phyloP scores from a whole-genome alignment of 1,284 basidiomycete genomes.

The Volvariella volvacea region DNA sequence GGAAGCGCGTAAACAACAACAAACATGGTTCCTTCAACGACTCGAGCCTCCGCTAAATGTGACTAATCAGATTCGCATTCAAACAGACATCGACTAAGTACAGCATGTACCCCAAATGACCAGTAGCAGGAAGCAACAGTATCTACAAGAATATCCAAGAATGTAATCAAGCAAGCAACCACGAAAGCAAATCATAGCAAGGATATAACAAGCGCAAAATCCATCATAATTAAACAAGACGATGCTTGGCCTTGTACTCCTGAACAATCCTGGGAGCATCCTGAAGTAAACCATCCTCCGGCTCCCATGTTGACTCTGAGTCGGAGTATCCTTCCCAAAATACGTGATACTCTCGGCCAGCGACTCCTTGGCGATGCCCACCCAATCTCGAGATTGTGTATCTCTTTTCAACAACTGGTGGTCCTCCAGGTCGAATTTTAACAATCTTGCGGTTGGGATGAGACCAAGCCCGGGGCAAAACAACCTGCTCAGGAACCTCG shows the following conservation, averaged over 20 bases:
- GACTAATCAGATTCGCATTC: too few relatives aligned
- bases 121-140: too few relatives aligned
- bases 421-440: conserved; percentile 30
- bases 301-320: conserved; percentile 60
- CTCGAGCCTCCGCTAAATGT: neutral
- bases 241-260: conserved; percentile 21
- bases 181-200: too few relatives aligned
- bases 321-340: conserved; percentile 56
- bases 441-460: conserved; percentile 28
- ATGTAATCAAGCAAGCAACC: too few relatives aligned
- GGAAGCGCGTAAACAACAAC: conserved; percentile 16
- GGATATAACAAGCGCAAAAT: neutral
- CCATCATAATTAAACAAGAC: conserved; percentile 1
- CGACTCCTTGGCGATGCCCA: conserved; percentile 24
- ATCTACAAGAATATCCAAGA: too few relatives aligned
- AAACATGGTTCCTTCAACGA: conserved; percentile 7
- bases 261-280: conserved; percentile 38
- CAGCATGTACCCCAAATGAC: too few relatives aligned
- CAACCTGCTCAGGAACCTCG: conserved; percentile 17
- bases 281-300: conserved; percentile 33
- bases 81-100: too few relatives aligned
- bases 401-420: conserved; percentile 31
- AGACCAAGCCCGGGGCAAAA: conserved; percentile 48
- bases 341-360: conserved; percentile 42
- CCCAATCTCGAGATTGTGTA: conserved; percentile 25